Conservation (phyloP, 176 grass and related monocot genomes). For the Alopecurus myosuroides region DNA sequence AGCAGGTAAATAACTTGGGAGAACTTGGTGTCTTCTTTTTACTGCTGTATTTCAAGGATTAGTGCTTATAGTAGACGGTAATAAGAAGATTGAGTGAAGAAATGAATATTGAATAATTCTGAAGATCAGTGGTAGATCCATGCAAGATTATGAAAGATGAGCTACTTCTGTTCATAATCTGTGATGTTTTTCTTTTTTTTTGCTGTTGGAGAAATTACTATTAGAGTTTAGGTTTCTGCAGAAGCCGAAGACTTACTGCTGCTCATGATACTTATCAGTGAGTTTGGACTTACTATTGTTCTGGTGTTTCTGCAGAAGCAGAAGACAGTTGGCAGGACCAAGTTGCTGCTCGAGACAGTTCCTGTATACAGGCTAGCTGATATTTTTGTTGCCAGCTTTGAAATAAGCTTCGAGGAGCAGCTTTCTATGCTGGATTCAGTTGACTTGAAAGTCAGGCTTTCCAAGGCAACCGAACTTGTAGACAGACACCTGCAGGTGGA, state of each 20-base stretch:
- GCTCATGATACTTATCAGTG: not conserved
- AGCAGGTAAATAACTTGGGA: constrained; percentile 57
- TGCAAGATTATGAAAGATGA: not conserved
- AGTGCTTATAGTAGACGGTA: not conserved
- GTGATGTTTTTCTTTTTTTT: not conserved
- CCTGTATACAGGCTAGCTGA: constrained; percentile 95
- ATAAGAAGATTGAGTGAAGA: not conserved
- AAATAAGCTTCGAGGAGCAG: constrained; percentile 99
- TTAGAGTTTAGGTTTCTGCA: not conserved
- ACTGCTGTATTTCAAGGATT: not conserved
- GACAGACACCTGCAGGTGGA: constrained; percentile 90
- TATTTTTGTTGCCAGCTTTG: constrained; percentile 99
- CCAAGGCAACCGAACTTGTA: constrained; percentile 93
- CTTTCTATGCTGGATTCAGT: constrained; percentile 96
- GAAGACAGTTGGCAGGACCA: constrained; percentile 93
- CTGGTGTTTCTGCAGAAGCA: constrained; percentile 75
- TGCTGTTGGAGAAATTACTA: not conserved
- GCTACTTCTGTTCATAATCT: not conserved
- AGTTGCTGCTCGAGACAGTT: constrained; percentile 93
- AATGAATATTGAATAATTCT: not conserved
- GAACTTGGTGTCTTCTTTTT: not conserved
- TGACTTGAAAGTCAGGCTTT: constrained; percentile 91
- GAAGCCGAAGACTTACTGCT: not conserved
- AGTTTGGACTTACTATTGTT: constrained; percentile 14
- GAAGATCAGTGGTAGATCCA: not conserved